Percentiles rank a stretch among this genome's conserved stretches.
These are phyloP conservation scores for Lenzites betulinus DNA, from an alignment of 768 basidiomycete species.

Conservation along the genomic window DNA sequence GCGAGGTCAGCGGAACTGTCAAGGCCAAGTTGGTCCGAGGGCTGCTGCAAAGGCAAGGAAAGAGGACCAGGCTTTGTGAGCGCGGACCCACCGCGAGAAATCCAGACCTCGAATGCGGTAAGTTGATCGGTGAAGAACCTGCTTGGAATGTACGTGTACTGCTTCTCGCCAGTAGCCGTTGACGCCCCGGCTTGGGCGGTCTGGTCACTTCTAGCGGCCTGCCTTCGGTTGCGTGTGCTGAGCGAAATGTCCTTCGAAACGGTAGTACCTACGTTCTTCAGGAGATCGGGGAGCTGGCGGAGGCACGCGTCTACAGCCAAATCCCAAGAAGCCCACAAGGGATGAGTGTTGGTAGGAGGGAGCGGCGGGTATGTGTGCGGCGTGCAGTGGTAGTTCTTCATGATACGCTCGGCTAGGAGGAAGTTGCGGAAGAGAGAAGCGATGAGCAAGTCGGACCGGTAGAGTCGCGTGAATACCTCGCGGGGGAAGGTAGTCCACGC, in stretches of 20 bases:
- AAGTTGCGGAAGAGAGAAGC: constrained; percentile 98
- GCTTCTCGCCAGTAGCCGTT: constrained; percentile 39
- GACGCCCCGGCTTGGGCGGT: constrained; percentile 10
- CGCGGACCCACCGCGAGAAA: constrained; percentile 88
- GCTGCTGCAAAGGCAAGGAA: constrained; percentile 54
- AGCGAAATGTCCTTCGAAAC: constrained; percentile 25
- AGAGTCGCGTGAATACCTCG: constrained; percentile 90
- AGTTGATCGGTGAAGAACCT: constrained; percentile 95
- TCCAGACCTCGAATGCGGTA: constrained; percentile 98
- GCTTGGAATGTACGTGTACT: constrained; percentile 79
- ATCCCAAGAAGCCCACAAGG: constrained; percentile 97
- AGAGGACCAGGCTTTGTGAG: constrained; percentile 75
- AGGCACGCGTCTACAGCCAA: constrained; percentile 93
- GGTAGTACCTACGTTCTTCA: constrained; percentile 39
- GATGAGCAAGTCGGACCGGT: constrained; percentile 93
- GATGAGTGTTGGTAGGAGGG: constrained; percentile 95
- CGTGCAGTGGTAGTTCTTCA: constrained; percentile 97
- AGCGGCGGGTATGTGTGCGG: constrained; percentile 91
- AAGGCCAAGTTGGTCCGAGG: background rate
- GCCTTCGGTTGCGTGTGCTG: constrained; percentile 30
- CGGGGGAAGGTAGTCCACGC: constrained; percentile 98
- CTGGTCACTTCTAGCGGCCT: constrained; percentile 15
- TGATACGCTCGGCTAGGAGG: constrained; percentile 93
- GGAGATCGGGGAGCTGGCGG: constrained; percentile 86
- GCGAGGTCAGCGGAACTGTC: constrained; percentile 8